These are phyloP conservation scores for Conticribra weissflogii DNA, from an alignment of 108 stramenopile genomes.

Conservation along the genomic window DNA sequence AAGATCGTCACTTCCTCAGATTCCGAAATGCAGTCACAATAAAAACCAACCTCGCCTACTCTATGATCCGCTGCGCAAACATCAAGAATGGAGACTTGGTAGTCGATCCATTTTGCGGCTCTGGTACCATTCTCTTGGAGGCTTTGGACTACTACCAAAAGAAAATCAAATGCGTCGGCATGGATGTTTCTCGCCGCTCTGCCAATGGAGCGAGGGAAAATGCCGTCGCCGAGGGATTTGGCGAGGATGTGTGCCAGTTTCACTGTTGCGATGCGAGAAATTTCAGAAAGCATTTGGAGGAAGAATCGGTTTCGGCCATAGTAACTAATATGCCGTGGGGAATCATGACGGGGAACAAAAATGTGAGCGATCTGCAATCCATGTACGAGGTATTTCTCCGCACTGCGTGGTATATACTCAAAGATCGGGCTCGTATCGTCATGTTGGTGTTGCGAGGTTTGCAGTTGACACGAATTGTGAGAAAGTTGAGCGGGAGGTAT, in stretches of 20 bases:
- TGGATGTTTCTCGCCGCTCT: constrained; percentile 65
- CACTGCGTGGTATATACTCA: constrained; percentile 67
- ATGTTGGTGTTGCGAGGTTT: constrained; percentile 73
- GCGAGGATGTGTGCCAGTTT: constrained; percentile 56
- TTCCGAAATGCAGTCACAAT: constrained; percentile 75
- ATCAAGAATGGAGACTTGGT: constrained; percentile 50
- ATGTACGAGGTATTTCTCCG: constrained; percentile 76
- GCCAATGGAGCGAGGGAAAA: constrained; percentile 67
- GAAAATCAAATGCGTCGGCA: constrained; percentile 52
- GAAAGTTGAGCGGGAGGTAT: constrained; percentile 68
- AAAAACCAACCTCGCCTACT: constrained; percentile 76
- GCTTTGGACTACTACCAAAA: constrained; percentile 56
- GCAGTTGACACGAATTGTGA: constrained; percentile 68
- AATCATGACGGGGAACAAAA: constrained; percentile 67
- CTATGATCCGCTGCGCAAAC: constrained; percentile 63
- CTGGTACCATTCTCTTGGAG: constrained; percentile 63
- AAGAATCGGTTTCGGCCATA: constrained; percentile 63
- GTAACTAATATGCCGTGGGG: constrained; percentile 74
- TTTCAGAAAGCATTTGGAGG: constrained; percentile 56
- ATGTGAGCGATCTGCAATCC: constrained; percentile 67
- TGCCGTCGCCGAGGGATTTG: constrained; percentile 57
- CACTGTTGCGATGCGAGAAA: constrained; percentile 67
- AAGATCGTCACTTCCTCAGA: constrained; percentile 61
- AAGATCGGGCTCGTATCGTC: constrained; percentile 59
- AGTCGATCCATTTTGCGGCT: constrained; percentile 64